phyloP scores from a whole-genome alignment of 805 yeast genomes.

The Sugiyamaella lignohabitans region DNA sequence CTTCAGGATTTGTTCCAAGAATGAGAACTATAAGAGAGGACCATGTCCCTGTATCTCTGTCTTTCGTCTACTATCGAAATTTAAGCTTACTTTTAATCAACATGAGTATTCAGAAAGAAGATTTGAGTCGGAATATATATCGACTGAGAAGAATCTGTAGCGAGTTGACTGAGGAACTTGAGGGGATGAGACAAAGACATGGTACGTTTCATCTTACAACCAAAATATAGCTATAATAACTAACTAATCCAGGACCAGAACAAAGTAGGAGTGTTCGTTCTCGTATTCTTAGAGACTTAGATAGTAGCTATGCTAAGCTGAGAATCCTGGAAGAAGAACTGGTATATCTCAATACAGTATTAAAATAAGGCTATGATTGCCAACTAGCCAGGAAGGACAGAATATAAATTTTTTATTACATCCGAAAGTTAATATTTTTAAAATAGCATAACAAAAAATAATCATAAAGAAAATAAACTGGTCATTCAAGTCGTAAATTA shows the following conservation, averaged over 20 bases:
- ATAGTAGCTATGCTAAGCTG: background rate
- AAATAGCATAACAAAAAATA: too few relatives aligned
- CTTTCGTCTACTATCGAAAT: too few relatives aligned
- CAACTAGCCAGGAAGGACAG: background rate
- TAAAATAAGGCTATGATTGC: background rate
- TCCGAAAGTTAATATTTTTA: background rate
- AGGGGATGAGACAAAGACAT: background rate
- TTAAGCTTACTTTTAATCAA: background rate
- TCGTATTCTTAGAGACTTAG: background rate
- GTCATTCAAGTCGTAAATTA: background rate
- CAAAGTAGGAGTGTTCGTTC: background rate
- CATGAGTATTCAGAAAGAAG: background rate
- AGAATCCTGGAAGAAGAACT: background rate
- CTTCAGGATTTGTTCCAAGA: background rate
- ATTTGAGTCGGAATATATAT: background rate
- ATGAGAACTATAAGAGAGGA: too few relatives aligned
- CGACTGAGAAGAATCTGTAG: background rate
- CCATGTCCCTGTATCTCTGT: too few relatives aligned
- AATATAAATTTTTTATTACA: too few relatives aligned
- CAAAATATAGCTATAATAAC: background rate
- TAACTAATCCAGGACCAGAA: background rate
- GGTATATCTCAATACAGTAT: background rate
- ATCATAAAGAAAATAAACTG: too few relatives aligned
- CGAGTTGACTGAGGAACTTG: background rate
- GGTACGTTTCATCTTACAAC: background rate